Evolutionary conservation across 202 grass and related monocot species (phyloP).

Genomic region (Hordeum pubiflorum): DNA sequence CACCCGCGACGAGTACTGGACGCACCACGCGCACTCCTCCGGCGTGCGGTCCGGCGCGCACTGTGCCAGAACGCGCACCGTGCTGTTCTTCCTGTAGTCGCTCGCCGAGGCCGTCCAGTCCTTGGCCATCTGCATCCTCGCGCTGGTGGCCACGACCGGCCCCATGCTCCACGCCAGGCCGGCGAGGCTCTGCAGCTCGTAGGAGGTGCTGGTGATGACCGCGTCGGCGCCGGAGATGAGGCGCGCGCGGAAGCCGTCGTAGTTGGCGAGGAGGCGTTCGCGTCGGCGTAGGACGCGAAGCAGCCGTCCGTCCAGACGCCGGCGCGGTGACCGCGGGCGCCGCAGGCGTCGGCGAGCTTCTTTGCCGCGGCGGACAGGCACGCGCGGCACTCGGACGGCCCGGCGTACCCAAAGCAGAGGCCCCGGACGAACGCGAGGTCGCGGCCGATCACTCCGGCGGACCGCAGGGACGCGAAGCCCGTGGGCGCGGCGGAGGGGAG

Average conservation of each 20-base stretch:
- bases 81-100: too few species aligned
- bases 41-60: background rate
- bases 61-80: background rate
- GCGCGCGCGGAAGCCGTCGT: background rate
- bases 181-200: background rate
- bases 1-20: too few species aligned
- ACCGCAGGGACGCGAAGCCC: background rate
- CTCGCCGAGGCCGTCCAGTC: too few species aligned
- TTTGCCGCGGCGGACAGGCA: background rate
- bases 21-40: too few species aligned
- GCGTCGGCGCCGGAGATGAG: background rate
- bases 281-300: background rate
- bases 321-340: background rate
- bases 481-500: background rate
- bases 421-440: background rate
- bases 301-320: slow-evolving; percentile 12
- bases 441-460: background rate
- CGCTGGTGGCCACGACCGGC: background rate
- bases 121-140: too few species aligned
- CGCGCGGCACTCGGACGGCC: background rate
- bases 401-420: slow-evolving; percentile 3
- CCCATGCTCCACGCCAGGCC: background rate
- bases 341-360: background rate
- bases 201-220: background rate
- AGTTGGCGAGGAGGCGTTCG: background rate